A percentile compares a stretch with the other conserved stretches of the same genome.
Conservation (phyloP, 2,329 filamentous ascomycete species). For the Colletotrichum lindemuthianum region DNA sequence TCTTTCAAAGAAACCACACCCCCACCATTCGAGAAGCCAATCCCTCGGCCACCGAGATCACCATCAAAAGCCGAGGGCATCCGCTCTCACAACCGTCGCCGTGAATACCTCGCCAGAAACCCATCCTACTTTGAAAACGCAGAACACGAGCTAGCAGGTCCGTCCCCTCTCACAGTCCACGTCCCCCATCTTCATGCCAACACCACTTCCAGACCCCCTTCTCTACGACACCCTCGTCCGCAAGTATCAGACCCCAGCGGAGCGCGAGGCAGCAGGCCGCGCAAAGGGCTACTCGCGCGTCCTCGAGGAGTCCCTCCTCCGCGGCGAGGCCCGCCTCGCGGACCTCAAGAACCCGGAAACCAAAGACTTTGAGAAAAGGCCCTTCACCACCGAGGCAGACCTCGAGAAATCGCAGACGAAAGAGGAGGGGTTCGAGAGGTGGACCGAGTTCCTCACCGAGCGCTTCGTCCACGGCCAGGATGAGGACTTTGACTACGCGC, state of each 20-base stretch:
- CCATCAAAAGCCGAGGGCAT: constrained; percentile 57
- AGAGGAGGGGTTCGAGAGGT: constrained; percentile 74
- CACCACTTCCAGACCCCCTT: constrained; percentile 68
- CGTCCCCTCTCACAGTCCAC: constrained; percentile 32
- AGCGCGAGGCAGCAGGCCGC: constrained; percentile 78
- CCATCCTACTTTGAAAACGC: constrained; percentile 73
- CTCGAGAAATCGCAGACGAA: constrained; percentile 62
- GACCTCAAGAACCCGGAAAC: constrained; percentile 43
- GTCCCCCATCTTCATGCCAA: background rate
- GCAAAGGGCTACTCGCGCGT: constrained; percentile 81
- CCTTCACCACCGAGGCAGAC: constrained; percentile 11
- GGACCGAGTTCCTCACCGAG: constrained; percentile 76
- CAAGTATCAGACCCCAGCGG: constrained; percentile 76
- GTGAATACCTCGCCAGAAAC: constrained; percentile 78
- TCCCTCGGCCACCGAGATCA: constrained; percentile 56
- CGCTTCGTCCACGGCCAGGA: constrained; percentile 82
- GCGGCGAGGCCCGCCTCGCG: constrained; percentile 81
- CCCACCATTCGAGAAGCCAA: constrained; percentile 47
- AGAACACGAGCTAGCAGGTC: constrained; percentile 67
- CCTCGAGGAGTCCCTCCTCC: constrained; percentile 79
- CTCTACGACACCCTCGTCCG: constrained; percentile 85
- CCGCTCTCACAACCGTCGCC: constrained; percentile 77
- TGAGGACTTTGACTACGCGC: constrained; percentile 79
- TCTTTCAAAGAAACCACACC: background rate
- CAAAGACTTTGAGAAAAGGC: background rate